Conservation (phyloP, 148 eudicot species). For the Nyssa sinensis region DNA sequence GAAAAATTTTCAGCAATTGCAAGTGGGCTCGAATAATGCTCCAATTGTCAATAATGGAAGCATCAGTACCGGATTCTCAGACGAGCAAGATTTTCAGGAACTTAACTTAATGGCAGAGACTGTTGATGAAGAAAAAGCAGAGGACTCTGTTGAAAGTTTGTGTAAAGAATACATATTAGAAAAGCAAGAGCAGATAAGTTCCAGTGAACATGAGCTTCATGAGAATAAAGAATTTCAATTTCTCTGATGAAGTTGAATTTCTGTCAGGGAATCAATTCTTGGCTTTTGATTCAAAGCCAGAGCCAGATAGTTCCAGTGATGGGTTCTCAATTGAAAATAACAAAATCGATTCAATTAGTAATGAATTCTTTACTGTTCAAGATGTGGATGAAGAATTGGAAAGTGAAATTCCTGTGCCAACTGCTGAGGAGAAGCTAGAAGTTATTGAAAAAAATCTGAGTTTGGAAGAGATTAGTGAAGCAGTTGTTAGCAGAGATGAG, state of each 20-base stretch:
- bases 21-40: neutral
- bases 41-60: neutral
- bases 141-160: conserved; percentile 4
- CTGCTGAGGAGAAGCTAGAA: conserved; percentile 14
- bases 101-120: conserved; percentile 13
- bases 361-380: neutral
- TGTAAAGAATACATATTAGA: conserved; percentile 12
- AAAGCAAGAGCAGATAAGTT: conserved; percentile 7
- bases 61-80: neutral
- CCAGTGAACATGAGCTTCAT: conserved; percentile 8
- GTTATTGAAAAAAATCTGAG: conserved; percentile 2
- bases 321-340: conserved; percentile 15
- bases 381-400: neutral
- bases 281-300: conserved; percentile 17
- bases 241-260: conserved; percentile 25
- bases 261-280: conserved; percentile 14
- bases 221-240: conserved; percentile 14
- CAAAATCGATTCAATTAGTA: conserved; percentile 3
- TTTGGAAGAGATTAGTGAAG: conserved; percentile 12
- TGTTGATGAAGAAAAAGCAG: conserved; percentile 18
- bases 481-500: neutral
- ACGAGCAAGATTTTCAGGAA: neutral
- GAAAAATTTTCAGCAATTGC: neutral
- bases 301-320: conserved; percentile 26
- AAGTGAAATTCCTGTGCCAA: neutral